phyloP scores from a whole-genome alignment of 345 rosid species.

The Eucalyptus shirleyi region DNA sequence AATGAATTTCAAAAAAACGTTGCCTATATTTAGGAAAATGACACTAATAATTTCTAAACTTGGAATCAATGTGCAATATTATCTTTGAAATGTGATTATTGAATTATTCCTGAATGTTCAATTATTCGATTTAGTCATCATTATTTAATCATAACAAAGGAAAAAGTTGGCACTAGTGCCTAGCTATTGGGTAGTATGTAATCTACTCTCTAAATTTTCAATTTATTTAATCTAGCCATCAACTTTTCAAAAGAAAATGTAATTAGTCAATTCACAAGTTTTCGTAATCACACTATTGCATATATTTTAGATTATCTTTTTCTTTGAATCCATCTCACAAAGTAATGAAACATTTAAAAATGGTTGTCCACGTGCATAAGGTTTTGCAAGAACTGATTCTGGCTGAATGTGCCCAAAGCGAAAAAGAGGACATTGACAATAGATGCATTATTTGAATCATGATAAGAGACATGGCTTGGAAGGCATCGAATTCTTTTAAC shows the following conservation, averaged over 20 bases:
- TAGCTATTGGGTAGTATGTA: not conserved
- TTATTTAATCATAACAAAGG: not conserved
- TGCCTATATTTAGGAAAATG: too few species aligned
- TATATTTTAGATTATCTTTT: not conserved
- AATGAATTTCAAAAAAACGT: too few species aligned
- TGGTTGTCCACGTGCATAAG: not conserved
- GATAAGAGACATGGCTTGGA: not conserved
- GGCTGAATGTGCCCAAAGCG: not conserved
- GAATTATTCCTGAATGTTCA: fast-evolving
- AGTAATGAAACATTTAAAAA: too few species aligned
- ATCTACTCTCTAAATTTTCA: not conserved
- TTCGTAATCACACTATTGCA: too few species aligned
- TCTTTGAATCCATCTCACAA: not conserved
- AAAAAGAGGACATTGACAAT: not conserved
- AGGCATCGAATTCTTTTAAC: not conserved
- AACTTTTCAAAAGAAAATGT: too few species aligned
- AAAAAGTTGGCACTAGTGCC: not conserved
- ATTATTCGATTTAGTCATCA: not conserved
- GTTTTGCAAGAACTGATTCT: not conserved
- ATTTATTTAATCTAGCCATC: too few species aligned
- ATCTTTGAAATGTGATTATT: not conserved
- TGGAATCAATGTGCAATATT: not conserved
- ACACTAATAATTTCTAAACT: not conserved
- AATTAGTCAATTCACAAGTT: too few species aligned
- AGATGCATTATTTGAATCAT: not conserved